Evolutionary conservation across 257 asterid genomes (phyloP), one percentile per base, ranked within the genome.

Genomic region (Ocimum tenuiflorum): DNA sequence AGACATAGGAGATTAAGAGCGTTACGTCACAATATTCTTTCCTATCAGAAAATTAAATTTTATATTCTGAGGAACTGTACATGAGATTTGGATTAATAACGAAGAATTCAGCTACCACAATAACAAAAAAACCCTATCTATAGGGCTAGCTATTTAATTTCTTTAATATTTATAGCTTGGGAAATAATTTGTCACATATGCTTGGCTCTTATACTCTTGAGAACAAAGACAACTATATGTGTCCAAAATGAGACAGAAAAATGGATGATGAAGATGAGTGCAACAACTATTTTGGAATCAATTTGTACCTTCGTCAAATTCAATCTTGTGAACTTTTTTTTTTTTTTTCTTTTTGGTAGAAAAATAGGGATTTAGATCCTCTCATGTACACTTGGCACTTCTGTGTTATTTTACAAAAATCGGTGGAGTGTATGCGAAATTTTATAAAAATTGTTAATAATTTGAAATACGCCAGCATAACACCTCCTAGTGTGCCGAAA

Each of bases 201-300:
- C 43, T 67, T 73, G 80, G 83, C 74, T 31, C 36, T 67, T 70
- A 42, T 78, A 60, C 84, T 70, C 46, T 15, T 45, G 66, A 27
- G 80, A 76, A 81, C 74, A 60, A 75, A 59, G 78, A 68, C 80
- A 81, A 55, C 78, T 69, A 77, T 56, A 55, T 74, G 66, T 51
- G 78, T 76, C 81, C 82, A 74, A 74, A 78, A 68, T 47, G 69
- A 64, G 60, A 70, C 51, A 55, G 14, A 3, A n/a, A 59, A 63
- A 62, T 73, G 54, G 50, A 72, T 39, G 70, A 36, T 33, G 65
- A 63, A 67, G 64, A 78, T 48, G 76, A 63, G 47, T 57, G 65
- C 65, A 60, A 31, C 43, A 60, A 73, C 76, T 65, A 57, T 77
- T 80, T 49, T 19, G 54, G 77, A 77, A 77, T 75, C 78, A 67